Conservation (phyloP, 2,329 filamentous ascomycete genomes). For the Nothopassalora personata region DNA sequence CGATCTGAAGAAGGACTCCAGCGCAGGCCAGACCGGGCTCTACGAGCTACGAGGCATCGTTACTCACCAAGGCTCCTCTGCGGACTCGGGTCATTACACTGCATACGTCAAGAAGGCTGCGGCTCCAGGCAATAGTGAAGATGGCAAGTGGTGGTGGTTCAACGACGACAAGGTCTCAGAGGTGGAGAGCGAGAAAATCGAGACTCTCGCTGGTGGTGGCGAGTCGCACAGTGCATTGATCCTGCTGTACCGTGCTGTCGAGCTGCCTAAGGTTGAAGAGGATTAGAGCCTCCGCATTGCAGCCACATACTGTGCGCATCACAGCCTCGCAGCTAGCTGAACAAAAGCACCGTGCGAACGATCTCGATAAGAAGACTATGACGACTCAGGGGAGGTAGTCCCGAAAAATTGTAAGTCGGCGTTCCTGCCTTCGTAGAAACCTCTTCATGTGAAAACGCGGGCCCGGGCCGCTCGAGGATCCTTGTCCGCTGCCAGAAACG, state of each 20-base stretch:
- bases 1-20: conserved; percentile 68
- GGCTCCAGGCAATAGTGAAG: conserved; percentile 73
- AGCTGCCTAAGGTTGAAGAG: conserved; percentile 47
- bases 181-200: conserved; percentile 85
- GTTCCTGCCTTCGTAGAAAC: background rate
- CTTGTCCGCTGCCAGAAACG: background rate
- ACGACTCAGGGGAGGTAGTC: background rate
- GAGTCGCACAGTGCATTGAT: conserved; percentile 81
- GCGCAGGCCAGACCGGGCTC: conserved; percentile 86
- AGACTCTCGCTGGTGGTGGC: conserved; percentile 75
- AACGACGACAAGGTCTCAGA: conserved; percentile 97
- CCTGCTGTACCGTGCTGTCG: conserved; percentile 69
- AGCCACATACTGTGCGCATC: background rate
- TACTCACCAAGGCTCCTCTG: conserved; percentile 92
- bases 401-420: background rate
- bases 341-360: background rate
- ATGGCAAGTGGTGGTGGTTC: conserved; percentile 99
- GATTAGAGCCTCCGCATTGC: background rate
- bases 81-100: conserved; percentile 97
- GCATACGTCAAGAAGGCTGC: conserved; percentile 95
- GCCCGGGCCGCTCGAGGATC: background rate
- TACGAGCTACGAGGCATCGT: conserved; percentile 93
- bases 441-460: background rate
- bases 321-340: background rate
- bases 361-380: background rate